Evolutionary conservation across 768 basidiomycete species (phyloP), one percentile per base, ranked within the genome.

Genomic region (Gelatoporia subvermispora): DNA sequence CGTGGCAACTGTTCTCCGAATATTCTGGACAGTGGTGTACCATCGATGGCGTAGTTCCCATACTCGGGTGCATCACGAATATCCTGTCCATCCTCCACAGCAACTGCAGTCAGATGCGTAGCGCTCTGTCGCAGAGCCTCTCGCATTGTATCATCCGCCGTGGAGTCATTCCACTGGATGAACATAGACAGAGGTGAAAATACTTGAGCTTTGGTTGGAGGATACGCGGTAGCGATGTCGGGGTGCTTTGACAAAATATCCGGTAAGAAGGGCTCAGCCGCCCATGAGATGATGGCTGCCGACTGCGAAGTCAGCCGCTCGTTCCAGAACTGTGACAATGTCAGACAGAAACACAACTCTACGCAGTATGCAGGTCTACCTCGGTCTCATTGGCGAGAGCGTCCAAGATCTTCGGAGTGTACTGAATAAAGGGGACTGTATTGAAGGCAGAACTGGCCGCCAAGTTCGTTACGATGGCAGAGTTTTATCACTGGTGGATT

Each of bases 31-130:
- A 79, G 51, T 0, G 78, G 72, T 1, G 77, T 80, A 37, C 70
- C 72, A 31, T 51, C 58, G 7, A 73, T 62, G 2, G 78, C 79
- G 49, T 82, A 81, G 58, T 84, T 84, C 16, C 71, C 69, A 56
- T 84, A 82, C 35, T 71, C 47, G 2, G 72, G 55, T 2, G 66
- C 68, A 15, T 61, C 54, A 9, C 48, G 53, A 9, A 67, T 44
- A 18, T 58, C 51, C 55, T 73, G 70, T 3, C 72, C 72, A 38
- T 71, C 59, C 13, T 55, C 56, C 4, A 65, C 49, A 1, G 71
- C 70, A 10, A 71, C 64, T 8, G 61, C 18, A 5, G 52, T 60
- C 24, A 81, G 63, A 11, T 63, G 60, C 1, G 51, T 62, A 0
- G 69, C 65, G 45, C 70, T 73, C 22, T 65, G 41, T 21, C 58